A percentile compares a stretch with the other conserved stretches of the same genome.
phyloP scores from a whole-genome alignment of 139 green algal genomes.

The Microglena sp. region DNA sequence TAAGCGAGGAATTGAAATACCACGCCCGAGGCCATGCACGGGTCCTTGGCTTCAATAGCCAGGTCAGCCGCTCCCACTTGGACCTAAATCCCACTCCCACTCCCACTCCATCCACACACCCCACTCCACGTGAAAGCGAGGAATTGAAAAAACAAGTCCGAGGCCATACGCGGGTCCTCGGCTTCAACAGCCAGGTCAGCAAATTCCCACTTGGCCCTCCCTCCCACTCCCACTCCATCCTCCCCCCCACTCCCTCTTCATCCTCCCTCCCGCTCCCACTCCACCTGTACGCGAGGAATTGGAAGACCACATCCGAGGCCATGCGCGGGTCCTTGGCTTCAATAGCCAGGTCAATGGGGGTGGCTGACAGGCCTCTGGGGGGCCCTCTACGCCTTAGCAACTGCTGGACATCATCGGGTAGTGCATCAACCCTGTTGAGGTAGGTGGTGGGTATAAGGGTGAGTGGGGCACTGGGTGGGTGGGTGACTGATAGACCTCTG shows the following conservation, averaged over 20 bases:
- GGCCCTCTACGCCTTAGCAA: constrained; percentile 18
- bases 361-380: constrained; percentile 4
- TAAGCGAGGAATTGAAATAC: constrained; percentile 19
- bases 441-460: no score
- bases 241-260: neutral
- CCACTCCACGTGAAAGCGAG: constrained; percentile 9
- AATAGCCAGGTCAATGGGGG: constrained; percentile 29
- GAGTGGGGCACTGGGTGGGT: no score
- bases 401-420: constrained; percentile 21
- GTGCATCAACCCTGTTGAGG: no score
- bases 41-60: constrained; percentile 33
- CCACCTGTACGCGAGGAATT: constrained; percentile 24
- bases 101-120: neutral
- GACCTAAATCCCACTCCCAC: neutral
- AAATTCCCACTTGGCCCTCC: neutral
- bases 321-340: constrained; percentile 39
- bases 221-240: neutral
- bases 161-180: neutral
- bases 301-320: constrained; percentile 40
- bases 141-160: constrained; percentile 1
- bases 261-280: no score
- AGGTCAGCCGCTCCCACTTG: constrained; percentile 14
- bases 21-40: constrained; percentile 30
- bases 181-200: constrained; percentile 30
- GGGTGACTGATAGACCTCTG: no score